Evolutionary conservation across 1,139 yeast genomes (phyloP).

Genomic region (Geotrichum australiense): DNA sequence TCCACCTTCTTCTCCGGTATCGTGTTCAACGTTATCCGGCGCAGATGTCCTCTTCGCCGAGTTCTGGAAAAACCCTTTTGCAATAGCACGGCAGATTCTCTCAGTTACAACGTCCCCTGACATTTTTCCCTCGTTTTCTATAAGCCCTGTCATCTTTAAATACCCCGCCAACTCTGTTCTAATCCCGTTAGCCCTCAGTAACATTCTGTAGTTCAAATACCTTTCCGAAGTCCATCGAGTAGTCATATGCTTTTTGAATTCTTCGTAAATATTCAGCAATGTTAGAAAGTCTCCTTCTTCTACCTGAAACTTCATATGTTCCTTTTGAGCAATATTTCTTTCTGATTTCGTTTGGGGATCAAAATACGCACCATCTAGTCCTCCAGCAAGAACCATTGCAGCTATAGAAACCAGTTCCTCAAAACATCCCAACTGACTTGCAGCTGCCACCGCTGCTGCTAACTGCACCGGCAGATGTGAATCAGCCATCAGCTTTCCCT

Average conservation of each 20-base stretch:
- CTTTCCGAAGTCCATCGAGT: constrained; percentile 75
- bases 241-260: constrained; percentile 40
- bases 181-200: constrained; percentile 46
- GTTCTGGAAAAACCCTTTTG: constrained; percentile 20
- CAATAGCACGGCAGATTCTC: constrained; percentile 18
- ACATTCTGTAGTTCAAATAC: constrained; percentile 64
- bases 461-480: constrained; percentile 26
- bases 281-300: constrained; percentile 90
- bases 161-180: constrained; percentile 15
- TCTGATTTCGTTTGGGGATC: constrained; percentile 70
- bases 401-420: constrained; percentile 74
- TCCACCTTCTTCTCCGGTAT: not conserved
- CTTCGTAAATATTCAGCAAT: constrained; percentile 68
- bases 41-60: constrained; percentile 18
- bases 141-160: constrained; percentile 12
- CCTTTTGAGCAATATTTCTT: constrained; percentile 52
- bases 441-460: constrained; percentile 20
- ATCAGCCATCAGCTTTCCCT: constrained; percentile 71
- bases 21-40: constrained; percentile 6
- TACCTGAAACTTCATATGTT: constrained; percentile 56
- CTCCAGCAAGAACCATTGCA: constrained; percentile 65
- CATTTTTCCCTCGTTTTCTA: constrained; percentile 1
- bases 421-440: constrained; percentile 44
- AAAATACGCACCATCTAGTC: constrained; percentile 67
- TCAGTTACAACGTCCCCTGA: constrained; percentile 9